Evolutionary conservation across 345 rosid genomes (phyloP), one percentile per base, ranked within the genome.

Genomic region (Isatis tinctoria): DNA sequence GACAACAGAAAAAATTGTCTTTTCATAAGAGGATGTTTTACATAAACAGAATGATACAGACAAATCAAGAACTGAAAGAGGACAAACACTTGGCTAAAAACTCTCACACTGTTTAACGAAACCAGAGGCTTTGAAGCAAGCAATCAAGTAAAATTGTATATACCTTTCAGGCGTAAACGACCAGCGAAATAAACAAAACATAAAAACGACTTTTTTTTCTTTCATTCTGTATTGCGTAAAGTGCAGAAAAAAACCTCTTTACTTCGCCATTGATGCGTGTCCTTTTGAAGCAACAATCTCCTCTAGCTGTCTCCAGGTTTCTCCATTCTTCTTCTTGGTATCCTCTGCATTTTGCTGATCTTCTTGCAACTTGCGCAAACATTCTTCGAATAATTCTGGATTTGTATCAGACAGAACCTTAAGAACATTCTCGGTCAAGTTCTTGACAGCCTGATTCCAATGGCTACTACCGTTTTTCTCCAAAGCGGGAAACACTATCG

Each of bases 231-330:
- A 36, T 36, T 2, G 36, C 28, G 10, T 36, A 41, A 43, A 56
- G 32, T 51, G 57, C 44, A 52, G 69, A 26, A 68, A 49, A 45
- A 27, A n/a, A n/a, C n/a, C 57, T 54, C 67, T 76, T 76, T 72
- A 78, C 69, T 59, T 78, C 27, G 69, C 77, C 77, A 52, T 78
- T 65, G 71, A 56, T 57, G 67, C 54, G 44, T 63, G 66, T 35
- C 60, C 84, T 74, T 86, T 88, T 49, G 79, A 80, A 33, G 90
- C 83, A 47, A 87, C 83, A 57, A 87, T 79, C 77, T 90, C 95
- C 81, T 92, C 95, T 76, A 92, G 74, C 69, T 70, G 84, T 66
- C 76, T 90, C 96, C 82, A 79, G 0, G 77, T 74, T 59, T 70
- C 79, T 53, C 78, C 80, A 47, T 75, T 76, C 75, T 70, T 79